These are phyloP conservation scores for Chrysanthemum lavandulifolium DNA, from an alignment of 129 eudicot species.

Conservation along the genomic window DNA sequence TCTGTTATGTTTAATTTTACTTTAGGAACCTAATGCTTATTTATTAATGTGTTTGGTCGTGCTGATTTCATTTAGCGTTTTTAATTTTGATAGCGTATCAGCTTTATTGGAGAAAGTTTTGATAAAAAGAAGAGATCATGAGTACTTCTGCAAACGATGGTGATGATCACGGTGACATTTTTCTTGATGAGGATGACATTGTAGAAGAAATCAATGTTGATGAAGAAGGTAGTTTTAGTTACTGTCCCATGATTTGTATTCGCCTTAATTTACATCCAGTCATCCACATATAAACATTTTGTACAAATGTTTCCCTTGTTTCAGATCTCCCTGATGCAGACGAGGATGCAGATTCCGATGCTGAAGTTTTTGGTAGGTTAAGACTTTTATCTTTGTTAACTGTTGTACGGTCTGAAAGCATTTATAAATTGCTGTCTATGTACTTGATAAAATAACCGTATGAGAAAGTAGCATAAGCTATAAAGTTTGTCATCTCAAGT, in stretches of 20 bases:
- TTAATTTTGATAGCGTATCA: slow-evolving; percentile 8
- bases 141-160: slow-evolving; percentile 39
- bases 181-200: slow-evolving; percentile 71
- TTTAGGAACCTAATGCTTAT: too few relatives aligned
- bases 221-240: slow-evolving; percentile 62
- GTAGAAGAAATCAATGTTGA: slow-evolving; percentile 66
- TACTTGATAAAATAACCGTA: too few relatives aligned
- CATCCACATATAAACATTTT: background rate
- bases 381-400: background rate
- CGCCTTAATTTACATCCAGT: too few relatives aligned
- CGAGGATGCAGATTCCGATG: slow-evolving; percentile 69
- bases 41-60: background rate
- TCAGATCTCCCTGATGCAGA: slow-evolving; percentile 94
- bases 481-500: too few relatives aligned
- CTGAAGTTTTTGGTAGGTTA: slow-evolving; percentile 47
- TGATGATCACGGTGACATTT: slow-evolving; percentile 58
- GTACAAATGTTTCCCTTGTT: slow-evolving; percentile 18
- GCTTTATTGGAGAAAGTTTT: background rate
- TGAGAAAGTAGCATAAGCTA: too few relatives aligned
- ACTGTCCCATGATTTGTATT: background rate
- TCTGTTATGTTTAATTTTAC: too few relatives aligned
- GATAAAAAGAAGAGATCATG: slow-evolving; percentile 31
- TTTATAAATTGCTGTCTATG: too few relatives aligned
- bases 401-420: too few relatives aligned
- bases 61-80: too few relatives aligned